Conservation (phyloP, 768 basidiomycete genomes). For the Filobasidium floriforme region DNA sequence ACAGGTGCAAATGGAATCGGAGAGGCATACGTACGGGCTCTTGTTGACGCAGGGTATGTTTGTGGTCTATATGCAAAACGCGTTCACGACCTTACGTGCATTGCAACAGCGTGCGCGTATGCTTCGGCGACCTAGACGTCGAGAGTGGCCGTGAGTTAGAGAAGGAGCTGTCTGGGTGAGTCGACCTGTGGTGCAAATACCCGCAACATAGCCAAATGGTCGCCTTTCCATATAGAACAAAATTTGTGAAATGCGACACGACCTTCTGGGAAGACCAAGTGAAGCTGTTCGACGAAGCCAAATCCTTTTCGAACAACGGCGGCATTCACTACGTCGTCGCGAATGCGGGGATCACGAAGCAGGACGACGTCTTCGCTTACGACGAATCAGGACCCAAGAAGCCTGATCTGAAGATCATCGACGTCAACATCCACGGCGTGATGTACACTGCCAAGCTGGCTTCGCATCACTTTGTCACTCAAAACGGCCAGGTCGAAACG, state of each 20-base stretch:
- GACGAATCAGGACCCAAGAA: conserved; percentile 6
- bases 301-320: neutral
- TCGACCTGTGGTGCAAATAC: neutral
- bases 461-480: conserved; percentile 7
- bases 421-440: conserved; percentile 5
- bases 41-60: conserved; percentile 23
- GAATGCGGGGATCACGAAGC: conserved; percentile 6
- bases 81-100: neutral
- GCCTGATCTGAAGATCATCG: conserved; percentile 8
- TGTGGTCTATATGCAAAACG: too few species aligned
- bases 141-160: neutral
- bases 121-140: conserved; percentile 6
- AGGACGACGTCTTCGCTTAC: conserved; percentile 13
- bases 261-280: conserved; percentile 10
- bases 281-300: neutral
- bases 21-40: conserved; percentile 27
- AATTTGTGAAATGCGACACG: conserved; percentile 14
- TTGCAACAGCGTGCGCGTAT: neutral
- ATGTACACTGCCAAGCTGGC: conserved; percentile 7
- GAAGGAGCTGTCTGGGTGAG: conserved; percentile 1
- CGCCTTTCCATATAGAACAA: neutral
- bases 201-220: neutral
- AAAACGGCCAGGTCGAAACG: conserved; percentile 6
- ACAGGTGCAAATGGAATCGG: conserved; percentile 31
- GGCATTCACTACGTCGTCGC: conserved; percentile 10